Evolutionary conservation across 2,329 filamentous ascomycete genomes (phyloP).

Genomic region (Talaromyces sp.): DNA sequence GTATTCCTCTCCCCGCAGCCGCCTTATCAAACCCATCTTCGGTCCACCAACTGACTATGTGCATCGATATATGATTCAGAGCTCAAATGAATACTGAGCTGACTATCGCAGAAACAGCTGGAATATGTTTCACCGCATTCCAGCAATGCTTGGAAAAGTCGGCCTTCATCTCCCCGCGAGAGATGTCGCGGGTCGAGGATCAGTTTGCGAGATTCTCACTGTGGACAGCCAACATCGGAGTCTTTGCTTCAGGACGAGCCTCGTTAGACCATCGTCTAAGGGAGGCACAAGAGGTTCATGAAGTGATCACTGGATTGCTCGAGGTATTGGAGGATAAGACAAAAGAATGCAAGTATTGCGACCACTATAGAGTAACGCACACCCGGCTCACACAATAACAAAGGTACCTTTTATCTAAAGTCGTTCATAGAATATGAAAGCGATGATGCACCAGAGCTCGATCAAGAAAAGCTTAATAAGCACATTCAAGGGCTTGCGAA

Average conservation of each 20-base stretch:
- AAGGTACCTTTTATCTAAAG: neutral
- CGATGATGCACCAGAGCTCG: neutral
- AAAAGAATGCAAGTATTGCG: slow-evolving; percentile 7
- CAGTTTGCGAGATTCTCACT: slow-evolving; percentile 15
- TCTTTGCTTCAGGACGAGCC: slow-evolving; percentile 7
- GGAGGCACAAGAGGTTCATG: slow-evolving; percentile 3
- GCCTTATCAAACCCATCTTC: neutral
- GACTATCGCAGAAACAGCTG: slow-evolving; percentile 1
- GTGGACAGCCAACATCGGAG: slow-evolving; percentile 12
- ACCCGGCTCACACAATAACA: neutral
- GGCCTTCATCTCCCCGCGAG: neutral
- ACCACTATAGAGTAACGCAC: neutral
- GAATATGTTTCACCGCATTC: slow-evolving; percentile 1
- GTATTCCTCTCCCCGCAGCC: neutral
- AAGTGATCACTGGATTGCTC: slow-evolving; percentile 3
- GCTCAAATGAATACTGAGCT: neutral
- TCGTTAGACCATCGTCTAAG: slow-evolving; percentile 15
- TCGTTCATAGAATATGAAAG: neutral
- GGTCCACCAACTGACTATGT: neutral
- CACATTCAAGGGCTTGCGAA: neutral
- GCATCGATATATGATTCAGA: neutral
- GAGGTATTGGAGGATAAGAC: slow-evolving; percentile 3
- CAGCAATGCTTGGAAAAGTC: slow-evolving; percentile 6
- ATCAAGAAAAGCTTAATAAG: neutral
- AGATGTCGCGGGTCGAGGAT: slow-evolving; percentile 13